Evolutionary conservation across 768 basidiomycete genomes (phyloP), one percentile per base, ranked within the genome.

Genomic region (Boletus edulis): DNA sequence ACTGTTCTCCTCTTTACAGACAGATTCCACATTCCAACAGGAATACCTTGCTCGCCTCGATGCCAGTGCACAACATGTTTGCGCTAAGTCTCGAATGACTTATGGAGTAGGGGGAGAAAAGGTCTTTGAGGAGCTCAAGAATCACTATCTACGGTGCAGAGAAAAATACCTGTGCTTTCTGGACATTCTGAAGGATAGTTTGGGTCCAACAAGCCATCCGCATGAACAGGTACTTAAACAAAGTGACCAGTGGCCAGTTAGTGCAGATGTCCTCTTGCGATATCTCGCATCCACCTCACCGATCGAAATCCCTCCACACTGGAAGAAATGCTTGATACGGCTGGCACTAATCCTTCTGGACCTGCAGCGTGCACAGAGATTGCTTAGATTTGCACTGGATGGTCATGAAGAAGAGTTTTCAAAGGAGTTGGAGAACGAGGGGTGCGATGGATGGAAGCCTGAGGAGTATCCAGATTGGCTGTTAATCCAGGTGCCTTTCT

Each of bases 401-500:
- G 12, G 14, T 14, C 46, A 13, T 11, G 17, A 35, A 34, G 12
- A 34, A 14, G 34, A 34, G 13, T 34, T 34, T 4, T 11, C 11
- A 14, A 34, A 34, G 4, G 34, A 34, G 13, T 34, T 34, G 34
- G 34, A 34, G 34, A 46, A 35, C 2, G 46, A 22, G 32, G 34
- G 46, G 3, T 46, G 46, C 7, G 34, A 34, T 22, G 46, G 34
- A 2, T 34, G 34, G 46, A 18, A 22, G 14, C 11, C 34, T 8
- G 32, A 52, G 31, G 37, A 43, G 4, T 52, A 71, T 55, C 20
- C 12, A 9, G 75, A 76, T 51, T 79, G 77, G 78, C 61, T 77
- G 32, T 22, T 46, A 32, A 35, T 46, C 18, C 46, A 46, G 46
- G 46, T 35, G 20, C 14, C 20, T 35, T 24, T 38, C 2, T 20